Percentiles rank a stretch among this genome's conserved stretches.
These are phyloP conservation scores for Phytomonas sp. DNA, from an alignment of 208 protist genomes.

Conservation along the genomic window DNA sequence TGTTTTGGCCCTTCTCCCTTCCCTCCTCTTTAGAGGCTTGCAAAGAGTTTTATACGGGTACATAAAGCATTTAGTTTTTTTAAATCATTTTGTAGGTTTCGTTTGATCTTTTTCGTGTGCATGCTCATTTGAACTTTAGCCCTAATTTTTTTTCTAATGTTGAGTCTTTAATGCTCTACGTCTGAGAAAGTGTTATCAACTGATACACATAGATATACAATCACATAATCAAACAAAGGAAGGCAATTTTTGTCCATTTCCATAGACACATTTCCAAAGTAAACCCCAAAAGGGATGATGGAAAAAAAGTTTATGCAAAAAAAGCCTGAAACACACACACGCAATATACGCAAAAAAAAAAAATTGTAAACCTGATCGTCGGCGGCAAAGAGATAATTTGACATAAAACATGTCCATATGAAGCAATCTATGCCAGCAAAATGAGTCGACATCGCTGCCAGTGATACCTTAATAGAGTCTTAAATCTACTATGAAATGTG, in stretches of 20 bases:
- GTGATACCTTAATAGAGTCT: background rate
- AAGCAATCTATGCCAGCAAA: background rate
- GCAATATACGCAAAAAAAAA: background rate
- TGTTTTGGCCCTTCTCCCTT: background rate
- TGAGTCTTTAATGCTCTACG: background rate
- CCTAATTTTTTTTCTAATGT: background rate
- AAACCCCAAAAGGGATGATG: background rate
- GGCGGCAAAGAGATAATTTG: background rate
- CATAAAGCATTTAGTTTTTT: background rate
- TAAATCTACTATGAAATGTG: background rate
- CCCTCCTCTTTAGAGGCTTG: background rate
- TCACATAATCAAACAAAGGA: background rate
- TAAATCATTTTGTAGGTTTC: constrained; percentile 4
- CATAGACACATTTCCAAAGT: background rate
- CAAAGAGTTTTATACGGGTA: background rate
- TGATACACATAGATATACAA: background rate
- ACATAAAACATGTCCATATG: background rate
- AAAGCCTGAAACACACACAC: background rate
- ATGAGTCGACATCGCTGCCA: background rate
- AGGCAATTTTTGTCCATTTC: background rate
- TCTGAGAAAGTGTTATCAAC: background rate
- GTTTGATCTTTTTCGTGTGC: constrained; percentile 1
- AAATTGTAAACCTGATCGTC: background rate
- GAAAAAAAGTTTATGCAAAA: background rate
- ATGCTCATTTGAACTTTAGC: background rate